Evolutionary conservation across 352 stramenopile species (phyloP), one percentile per base, ranked within the genome.

Genomic region (Pythium aristosporum): DNA sequence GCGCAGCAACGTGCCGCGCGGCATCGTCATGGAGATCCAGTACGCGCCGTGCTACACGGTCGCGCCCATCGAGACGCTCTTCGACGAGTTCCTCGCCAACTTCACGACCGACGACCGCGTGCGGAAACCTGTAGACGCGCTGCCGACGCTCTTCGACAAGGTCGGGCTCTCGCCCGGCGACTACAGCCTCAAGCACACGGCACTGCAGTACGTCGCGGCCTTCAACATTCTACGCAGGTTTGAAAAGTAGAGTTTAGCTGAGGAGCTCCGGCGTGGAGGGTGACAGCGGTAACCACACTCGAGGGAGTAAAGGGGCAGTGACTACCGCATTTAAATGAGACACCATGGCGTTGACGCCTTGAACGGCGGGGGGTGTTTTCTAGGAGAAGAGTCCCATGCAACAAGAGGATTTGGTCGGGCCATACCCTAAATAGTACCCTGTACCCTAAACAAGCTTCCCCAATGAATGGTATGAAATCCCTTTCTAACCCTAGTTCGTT

Each of bases 161-260:
- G 80, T 88, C 16, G 77, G 78, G n/a, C 75, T 93, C 21, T 76
- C 79, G 0, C 69, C 73, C 46, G 72, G 59, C 54, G 82, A 93
- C 69, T 95, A 95, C 67, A 91, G 76, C 34, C 86, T 93, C 69
- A 95, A 95, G 65, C 86, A 95, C 73, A 95, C 86, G 60, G 86
- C 82, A 37, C 75, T 95, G 65, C 86, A 95, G 72, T 95, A 95
- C 64, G 86, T 95, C 37, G 86, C 84, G 15, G 86, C 84, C 5
- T 95, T 91, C 62, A 93, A 95, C 67, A 89, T 95, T 52, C 65
- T 95, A 32, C 82, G 86, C 60, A 90, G 87, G 70, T 91, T 90
- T 44, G 78, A 89, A 49, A 91, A 90, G 59, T 90, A 83, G 23
- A 25, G 25, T 30, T 30, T 30, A 2, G 25, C 1, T 30, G 25